These are phyloP conservation scores for Ophioceras dolichostomum DNA, from an alignment of 2,329 filamentous ascomycete genomes.

Conservation along the genomic window DNA sequence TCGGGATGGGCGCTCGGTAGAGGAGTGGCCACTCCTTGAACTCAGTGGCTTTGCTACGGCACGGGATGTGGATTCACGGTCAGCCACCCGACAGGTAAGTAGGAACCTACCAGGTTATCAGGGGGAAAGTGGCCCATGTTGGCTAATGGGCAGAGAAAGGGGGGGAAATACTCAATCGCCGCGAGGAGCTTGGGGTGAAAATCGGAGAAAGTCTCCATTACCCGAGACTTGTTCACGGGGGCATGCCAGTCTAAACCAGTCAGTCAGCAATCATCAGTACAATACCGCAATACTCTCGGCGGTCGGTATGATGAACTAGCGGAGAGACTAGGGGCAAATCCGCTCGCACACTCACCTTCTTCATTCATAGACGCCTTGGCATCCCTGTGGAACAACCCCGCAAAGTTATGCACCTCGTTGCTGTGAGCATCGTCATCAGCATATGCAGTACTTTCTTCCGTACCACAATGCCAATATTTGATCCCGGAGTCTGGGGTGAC, in stretches of 20 bases:
- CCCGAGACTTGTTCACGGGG: slow-evolving; percentile 14
- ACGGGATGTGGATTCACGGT: not conserved
- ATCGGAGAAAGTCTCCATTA: slow-evolving; percentile 15
- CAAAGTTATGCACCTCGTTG: slow-evolving; percentile 13
- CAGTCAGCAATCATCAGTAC: too few species aligned
- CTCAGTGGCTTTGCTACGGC: slow-evolving; percentile 19
- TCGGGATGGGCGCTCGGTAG: slow-evolving; percentile 18
- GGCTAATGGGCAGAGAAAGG: too few species aligned
- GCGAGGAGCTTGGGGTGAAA: slow-evolving; percentile 15
- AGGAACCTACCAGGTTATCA: not conserved
- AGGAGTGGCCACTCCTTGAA: slow-evolving; percentile 22
- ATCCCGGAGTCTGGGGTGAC: too few species aligned
- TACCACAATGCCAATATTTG: too few species aligned
- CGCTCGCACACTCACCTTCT: slow-evolving; percentile 13
- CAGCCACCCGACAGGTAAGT: not conserved
- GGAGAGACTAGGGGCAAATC: too few species aligned
- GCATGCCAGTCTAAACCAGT: slow-evolving; percentile 22
- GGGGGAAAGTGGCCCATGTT: not conserved
- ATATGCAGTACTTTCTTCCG: too few species aligned
- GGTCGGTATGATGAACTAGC: not conserved
- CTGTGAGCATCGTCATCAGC: too few species aligned
- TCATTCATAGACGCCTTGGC: slow-evolving; percentile 4
- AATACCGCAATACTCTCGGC: not conserved
- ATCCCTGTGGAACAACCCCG: slow-evolving; percentile 17
- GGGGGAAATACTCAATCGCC: slow-evolving; percentile 13